Base-by-base conservation (phyloP, 1,284 basidiomycete species). In the Amylostereum chailletii region DNA sequence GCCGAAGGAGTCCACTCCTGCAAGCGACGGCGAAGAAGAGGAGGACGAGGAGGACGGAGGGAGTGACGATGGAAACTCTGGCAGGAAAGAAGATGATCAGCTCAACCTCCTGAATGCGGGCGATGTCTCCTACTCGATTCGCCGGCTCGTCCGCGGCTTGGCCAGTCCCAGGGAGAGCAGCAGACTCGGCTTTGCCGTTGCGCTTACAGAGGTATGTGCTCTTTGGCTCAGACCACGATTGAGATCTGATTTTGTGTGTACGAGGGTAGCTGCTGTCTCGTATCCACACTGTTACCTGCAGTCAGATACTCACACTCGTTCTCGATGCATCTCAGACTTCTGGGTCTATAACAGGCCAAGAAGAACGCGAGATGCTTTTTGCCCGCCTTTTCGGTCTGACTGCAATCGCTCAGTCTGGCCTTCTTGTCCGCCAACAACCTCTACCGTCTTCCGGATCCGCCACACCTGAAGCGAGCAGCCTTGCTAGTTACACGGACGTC, bases 131-230 rank as follows among this genome's bases (percentile, higher is more conserved):
- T 96, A 96, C 63, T 88, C 90, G 4, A 81, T 96, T 60, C 79
- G 90, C 53, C 69, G 94, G 34, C 75, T 96, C 32, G 71, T 94
- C 33, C 75, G 92, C 40, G 95, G 95, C 19, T 72, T 99, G 30
- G 92, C 89, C 0, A 94, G 90, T 66, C 89, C 93, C 2, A 75
- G 94, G 56, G 94, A 98, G 66, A 93, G 90, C 66, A 94, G 92
- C 63, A 72, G 95, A 56, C 71, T 96, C 34, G 95, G 95, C 9
- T 99, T 98, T 63, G 91, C 94, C 5, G 94, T 98, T 41, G 92
- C 94, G 19, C 72, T 99, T 57, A 94, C 95, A 1, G 94, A 97
- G 75, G 93, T 94, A 60, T 56, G 82, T 71, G 11, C 32, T 19
- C 19, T 19, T 19, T 19, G 19, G 19, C 19, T 19, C 19, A 19